Base-by-base conservation (phyloP, 2,329 filamentous ascomycete genomes). In the Mycosphaerella sp. region DNA sequence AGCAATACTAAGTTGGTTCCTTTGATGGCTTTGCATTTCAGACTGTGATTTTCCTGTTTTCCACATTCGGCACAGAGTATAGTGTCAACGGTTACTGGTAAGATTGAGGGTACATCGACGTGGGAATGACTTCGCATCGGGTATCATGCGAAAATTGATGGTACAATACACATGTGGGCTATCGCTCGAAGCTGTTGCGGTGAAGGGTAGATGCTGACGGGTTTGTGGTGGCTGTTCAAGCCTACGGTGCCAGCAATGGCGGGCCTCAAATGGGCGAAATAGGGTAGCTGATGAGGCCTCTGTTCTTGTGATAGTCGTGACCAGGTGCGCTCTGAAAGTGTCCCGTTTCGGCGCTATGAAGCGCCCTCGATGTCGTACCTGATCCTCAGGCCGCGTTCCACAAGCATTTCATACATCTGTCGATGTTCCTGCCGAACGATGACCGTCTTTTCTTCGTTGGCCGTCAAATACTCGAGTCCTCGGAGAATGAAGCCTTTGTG, bases 401-500 rank as follows among this genome's bases (percentile, higher is more conserved):
- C 30, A 13, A 34, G 10, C 30, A 34, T n/a, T 4, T 34, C 30
- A 34, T 34, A 34, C 30, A 12, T 12, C 30, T 34, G 30, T 34
- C 30, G 30, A 12, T 12, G 13, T 34, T 34, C 30, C 30, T 34
- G 30, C 30, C 13, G 30, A 34, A 12, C 13, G 30, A 34, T 6
- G 13, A 10, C 30, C 7, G 13, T n/a, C 2, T n/a, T n/a, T n/a
- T 12, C 30, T 34, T 34, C 30, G 10, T n/a, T n/a, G 7, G 10
- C 30, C 9, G 10, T 21, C 13, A 49, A 37, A 2, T 72, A 66
- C 40, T 71, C 70, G 51, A 85, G 81, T 0, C 78, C 82, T 21
- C 78, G 53, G 67, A 85, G 72, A 39, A 80, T 68, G 42, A 81
- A 73, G 34, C 76, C 73, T 64, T 86, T 85, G 1, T 73, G 76